phyloP scores from a whole-genome alignment of 1,284 basidiomycete genomes.

The Ganoderma boninense region DNA sequence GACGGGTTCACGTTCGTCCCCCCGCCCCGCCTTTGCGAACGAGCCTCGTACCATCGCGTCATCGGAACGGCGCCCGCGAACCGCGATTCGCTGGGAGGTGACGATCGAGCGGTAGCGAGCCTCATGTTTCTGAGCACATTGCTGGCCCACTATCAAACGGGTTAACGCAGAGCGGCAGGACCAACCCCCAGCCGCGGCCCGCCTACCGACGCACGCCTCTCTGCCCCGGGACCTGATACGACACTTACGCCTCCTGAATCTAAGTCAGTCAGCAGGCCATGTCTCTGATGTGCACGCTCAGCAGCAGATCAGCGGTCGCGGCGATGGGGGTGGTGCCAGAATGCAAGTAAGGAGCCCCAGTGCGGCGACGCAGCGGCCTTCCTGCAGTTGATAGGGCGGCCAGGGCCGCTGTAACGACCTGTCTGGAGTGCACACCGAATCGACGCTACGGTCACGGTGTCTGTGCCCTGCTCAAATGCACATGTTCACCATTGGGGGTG shows the following conservation, averaged over 20 bases:
- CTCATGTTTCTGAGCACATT: not conserved
- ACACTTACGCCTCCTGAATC: not conserved
- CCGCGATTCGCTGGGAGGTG: not conserved
- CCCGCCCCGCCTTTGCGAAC: not conserved
- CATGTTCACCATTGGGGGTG: not conserved
- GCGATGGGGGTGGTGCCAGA: not conserved
- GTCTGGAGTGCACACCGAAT: not conserved
- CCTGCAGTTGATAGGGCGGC: not conserved
- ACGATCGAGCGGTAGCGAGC: conserved; percentile 3
- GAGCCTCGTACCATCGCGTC: not conserved
- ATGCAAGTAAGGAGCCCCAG: not conserved
- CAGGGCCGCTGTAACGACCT: not conserved
- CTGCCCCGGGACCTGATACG: not conserved
- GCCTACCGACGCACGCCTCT: not conserved
- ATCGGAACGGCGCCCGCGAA: not conserved
- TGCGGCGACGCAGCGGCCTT: not conserved
- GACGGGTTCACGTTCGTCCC: not conserved
- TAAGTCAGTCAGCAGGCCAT: not conserved
- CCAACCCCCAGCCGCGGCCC: not conserved
- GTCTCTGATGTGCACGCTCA: not conserved
- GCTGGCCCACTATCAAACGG: not conserved
- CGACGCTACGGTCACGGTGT: not conserved
- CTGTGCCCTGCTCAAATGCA: not conserved
- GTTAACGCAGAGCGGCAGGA: not conserved
- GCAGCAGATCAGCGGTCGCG: not conserved